Base-by-base conservation (phyloP, 2,329 filamentous ascomycete species). In the Fusarium floridanum region DNA sequence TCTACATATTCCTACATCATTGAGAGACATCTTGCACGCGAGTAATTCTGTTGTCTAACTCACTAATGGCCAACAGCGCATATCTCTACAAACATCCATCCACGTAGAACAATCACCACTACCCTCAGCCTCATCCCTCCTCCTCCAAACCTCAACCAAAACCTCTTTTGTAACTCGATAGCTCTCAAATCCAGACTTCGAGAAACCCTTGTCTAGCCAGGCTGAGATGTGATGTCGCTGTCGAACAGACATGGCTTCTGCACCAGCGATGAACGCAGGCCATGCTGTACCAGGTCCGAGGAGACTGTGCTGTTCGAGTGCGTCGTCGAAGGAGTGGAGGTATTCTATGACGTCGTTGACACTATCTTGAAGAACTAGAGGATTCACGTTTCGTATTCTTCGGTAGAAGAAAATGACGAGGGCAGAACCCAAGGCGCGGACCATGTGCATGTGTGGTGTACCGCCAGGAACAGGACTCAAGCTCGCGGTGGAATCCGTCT, bases 71-170 rank as follows among this genome's bases (percentile, higher is more conserved):
- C 75, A 77, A 2, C 75, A 68, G 29, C 59, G 61, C 45, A 77
- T 48, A 45, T 70, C 70, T 41, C 72, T 73, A 64, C 75, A 77
- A 3, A 77, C 73, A n/a, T 77, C 74, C 68, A 77, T 73, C 75
- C 75, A 77, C n/a, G 75, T 77, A 29, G 68, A 75, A 3, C 66
- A 62, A 37, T 76, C 72, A 8, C 56, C 67, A 37, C 53, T 63
- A 0, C 70, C 66, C 22, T 70, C 74, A 1, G 64, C 68, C 22
- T 67, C 66, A 60, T 77, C 74, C n/a, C 75, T 59, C n/a, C 74
- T 62, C 59, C 65, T 72, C 75, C 75, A 77, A 50, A 77, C 70
- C 53, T 77, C 75, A 0, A 53, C 41, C 34, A 77, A 20, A 36
- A 77, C 68, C 7, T 77, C 74, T 12, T 67, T 71, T 0, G 70